Conservation (phyloP, 306 rosid genomes). For the Cucumis sativus region DNA sequence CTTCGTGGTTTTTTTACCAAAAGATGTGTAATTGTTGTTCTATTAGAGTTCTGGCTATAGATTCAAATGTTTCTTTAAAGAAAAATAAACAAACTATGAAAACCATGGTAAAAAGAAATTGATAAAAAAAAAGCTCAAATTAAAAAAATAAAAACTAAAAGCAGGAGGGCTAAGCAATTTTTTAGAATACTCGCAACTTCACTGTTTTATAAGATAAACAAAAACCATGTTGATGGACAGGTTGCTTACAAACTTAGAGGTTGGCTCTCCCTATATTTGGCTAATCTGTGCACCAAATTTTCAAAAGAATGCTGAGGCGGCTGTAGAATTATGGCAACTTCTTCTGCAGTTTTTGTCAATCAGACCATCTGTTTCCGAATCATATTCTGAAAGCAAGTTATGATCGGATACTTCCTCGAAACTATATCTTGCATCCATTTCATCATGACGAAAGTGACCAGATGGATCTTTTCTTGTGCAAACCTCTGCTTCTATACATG, state of each 20-base stretch:
- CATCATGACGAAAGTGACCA: conserved; percentile 5
- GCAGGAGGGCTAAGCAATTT: background rate
- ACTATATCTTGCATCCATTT: conserved; percentile 2
- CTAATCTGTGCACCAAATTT: background rate
- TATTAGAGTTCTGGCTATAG: no score
- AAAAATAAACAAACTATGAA: no score
- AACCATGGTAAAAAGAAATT: no score
- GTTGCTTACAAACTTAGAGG: background rate
- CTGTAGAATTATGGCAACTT: background rate
- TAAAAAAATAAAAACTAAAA: background rate
- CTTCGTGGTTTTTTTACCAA: no score
- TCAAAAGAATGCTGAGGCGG: background rate
- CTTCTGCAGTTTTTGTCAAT: conserved; percentile 5
- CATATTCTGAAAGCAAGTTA: conserved; percentile 21
- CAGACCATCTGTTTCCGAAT: conserved; percentile 21
- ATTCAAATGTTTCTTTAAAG: no score
- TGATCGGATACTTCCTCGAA: conserved; percentile 18
- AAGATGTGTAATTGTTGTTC: no score
- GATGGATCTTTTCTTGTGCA: conserved; percentile 22
- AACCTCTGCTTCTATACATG: conserved; percentile 47
- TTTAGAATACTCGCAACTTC: background rate
- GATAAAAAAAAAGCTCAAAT: no score
- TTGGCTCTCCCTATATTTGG: background rate
- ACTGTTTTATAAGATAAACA: background rate
- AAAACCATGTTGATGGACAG: background rate